These are phyloP conservation scores for Verticillium klebahnii DNA, from an alignment of 2,329 filamentous ascomycete genomes.

Conservation along the genomic window DNA sequence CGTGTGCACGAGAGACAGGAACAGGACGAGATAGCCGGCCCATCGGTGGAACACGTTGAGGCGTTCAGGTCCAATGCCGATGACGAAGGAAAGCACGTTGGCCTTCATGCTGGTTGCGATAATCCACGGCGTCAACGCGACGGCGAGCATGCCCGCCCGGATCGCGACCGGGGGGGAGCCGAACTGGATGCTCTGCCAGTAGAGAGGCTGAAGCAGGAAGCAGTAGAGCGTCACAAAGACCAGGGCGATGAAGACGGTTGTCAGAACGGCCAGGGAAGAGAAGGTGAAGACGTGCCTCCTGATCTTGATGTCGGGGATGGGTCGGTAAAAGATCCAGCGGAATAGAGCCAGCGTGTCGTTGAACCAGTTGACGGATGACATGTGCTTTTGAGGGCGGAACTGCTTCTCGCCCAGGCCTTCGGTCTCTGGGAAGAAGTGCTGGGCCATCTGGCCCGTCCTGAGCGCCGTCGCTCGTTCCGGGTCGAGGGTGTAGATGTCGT, in stretches of 20 bases:
- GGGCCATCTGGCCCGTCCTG: conserved; percentile 47
- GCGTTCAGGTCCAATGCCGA: conserved; percentile 86
- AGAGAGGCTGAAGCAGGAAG: conserved; percentile 83
- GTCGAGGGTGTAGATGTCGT: conserved; percentile 45
- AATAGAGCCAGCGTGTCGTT: conserved; percentile 80
- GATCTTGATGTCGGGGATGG: conserved; percentile 69
- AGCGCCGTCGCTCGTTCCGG: conserved; percentile 40
- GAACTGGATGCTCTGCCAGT: conserved; percentile 80
- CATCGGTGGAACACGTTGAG: conserved; percentile 92
- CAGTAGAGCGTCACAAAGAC: conserved; percentile 74
- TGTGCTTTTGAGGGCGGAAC: conserved; percentile 64
- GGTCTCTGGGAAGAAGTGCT: conserved; percentile 71
- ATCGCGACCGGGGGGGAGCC: conserved; percentile 87
- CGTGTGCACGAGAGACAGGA: conserved; percentile 77
- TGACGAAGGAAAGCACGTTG: conserved; percentile 77
- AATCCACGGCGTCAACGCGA: conserved; percentile 91
- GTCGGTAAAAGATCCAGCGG: conserved; percentile 84
- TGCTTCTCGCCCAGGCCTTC: conserved; percentile 50
- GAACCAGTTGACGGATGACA: conserved; percentile 68
- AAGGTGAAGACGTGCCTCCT: conserved; percentile 70
- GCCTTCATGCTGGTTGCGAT: conserved; percentile 86
- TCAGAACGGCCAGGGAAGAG: conserved; percentile 70
- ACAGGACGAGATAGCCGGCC: conserved; percentile 81
- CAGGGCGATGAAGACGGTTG: conserved; percentile 63
- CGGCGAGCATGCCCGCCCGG: conserved; percentile 83